Base-by-base conservation (phyloP, 2,329 filamentous ascomycete genomes). In the Aureobasidium sp. region DNA sequence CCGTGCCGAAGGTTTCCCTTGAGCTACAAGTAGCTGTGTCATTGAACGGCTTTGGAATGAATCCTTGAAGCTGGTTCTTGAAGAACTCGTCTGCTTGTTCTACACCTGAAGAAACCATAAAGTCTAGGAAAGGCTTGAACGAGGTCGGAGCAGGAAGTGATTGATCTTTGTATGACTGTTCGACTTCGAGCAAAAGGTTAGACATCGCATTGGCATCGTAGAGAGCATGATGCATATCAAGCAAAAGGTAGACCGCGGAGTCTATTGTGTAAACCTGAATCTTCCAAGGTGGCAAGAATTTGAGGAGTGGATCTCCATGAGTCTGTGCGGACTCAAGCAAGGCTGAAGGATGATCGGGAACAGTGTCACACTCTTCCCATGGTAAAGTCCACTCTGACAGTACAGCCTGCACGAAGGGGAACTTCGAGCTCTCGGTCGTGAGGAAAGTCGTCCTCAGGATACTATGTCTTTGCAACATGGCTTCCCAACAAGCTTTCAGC, bases 131-230 rank as follows among this genome's bases (percentile, higher is more conserved):
- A 0, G 77, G 70, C 15, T 82, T 80, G 65, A 90, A 90, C 0
- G 82, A 71, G 0, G 84, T 74, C 0, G 84, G 71, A 0, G 77
- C 65, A 0, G 77, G 73, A 0, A 94, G 74, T 0, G 67, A 8
- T 0, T 74, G 59, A 0, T 79, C 81, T 0, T 72, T 64, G 37
- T 87, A 84, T 3, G 83, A 65, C 1, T 77, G 71, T 68, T 94
- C 85, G 1, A 95, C 77, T 69, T 96, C 92, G 0, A 82, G 73
- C 27, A 93, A 80, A 0, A 97, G 77, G 9, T 80, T 78, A 0
- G 81, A 77, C 69, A 96, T 87, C 0, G 91, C 90, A 39, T 88
- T 85, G 0, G 88, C 92, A 73, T 97, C 92, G 68, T 96, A 96
- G 0, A 96, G 77, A 1, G 90, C 89, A 74, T 97, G 92, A 68